Base-by-base conservation (phyloP, 2,329 filamentous ascomycete species). In the Aspergillus ochraceoroseus region DNA sequence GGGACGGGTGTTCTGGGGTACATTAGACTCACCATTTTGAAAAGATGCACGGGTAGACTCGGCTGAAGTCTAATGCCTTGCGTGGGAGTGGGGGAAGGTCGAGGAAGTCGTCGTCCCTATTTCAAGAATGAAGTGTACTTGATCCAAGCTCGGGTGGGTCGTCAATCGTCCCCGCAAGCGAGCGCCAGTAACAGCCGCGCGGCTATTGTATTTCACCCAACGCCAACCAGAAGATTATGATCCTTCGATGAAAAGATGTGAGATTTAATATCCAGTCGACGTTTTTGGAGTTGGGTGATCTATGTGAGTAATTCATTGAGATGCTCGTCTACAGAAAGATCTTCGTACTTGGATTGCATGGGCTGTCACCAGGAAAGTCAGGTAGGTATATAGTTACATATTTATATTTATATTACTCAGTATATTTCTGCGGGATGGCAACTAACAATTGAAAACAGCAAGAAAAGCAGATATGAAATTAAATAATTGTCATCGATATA, bases 21-120 rank as follows among this genome's bases (percentile, higher is more conserved):
- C 5, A 6, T 27, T 2, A 2, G 1, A 40, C 58, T 51, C 44
- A 62, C 61, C 61, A 63, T 63, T 35, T 33, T 61, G 48, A 52
- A 38, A 25, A 39, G 38, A 38, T 48, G 49, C 42, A 44, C 43
- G 41, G 43, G 44, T 41, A 43, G 39, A 43, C 42, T 39, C 47
- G 28, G 32, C 39, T 35, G 14, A 22, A 34, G 38, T 32, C 46
- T 18, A 11, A 20, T 29, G 25, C 26, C 26, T 35, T 35, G 26
- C 11, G 18, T 17, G 13, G 6, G 38, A 20, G 25, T 38, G 34
- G 43, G 38, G 40, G n/a, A n/a, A n/a, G n/a, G n/a, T 45, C 33
- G 46, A 48, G 46, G 44, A 47, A 52, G 39, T 29, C 20, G 37
- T 38, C 44, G 46, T 41, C 41, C 44, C 50, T 48, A 32, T 41